Conservation (phyloP, 306 rosid genomes). For the Medicago ruthenica region DNA sequence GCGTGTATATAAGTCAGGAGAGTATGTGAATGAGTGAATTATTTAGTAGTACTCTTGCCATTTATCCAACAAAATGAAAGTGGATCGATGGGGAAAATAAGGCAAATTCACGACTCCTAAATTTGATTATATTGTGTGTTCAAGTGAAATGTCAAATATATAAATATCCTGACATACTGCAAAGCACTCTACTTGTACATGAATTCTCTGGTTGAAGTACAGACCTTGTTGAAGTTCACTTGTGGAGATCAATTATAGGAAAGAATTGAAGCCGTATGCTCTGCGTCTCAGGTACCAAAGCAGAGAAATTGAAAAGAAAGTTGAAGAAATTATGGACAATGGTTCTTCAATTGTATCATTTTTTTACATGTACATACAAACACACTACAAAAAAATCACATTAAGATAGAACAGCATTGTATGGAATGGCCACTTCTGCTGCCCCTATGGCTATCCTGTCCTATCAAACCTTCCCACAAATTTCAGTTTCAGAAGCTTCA, state of each 20-base stretch:
- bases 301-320: neutral
- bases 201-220: neutral
- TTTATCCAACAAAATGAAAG: neutral
- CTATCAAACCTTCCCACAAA: conserved; percentile 23
- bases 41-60: neutral
- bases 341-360: conserved; percentile 18
- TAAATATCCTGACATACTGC: neutral
- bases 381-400: neutral
- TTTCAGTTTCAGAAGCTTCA: conserved; percentile 50
- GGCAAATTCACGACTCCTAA: neutral
- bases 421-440: neutral
- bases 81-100: neutral
- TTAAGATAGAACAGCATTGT: no score
- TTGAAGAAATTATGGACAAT: conserved; percentile 4
- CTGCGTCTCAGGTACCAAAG: neutral
- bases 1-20: no score
- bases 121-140: neutral
- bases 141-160: neutral
- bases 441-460: conserved; percentile 26
- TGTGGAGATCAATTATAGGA: no score
- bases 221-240: neutral
- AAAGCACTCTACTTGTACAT: neutral
- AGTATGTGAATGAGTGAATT: no score
- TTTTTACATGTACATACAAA: conserved; percentile 28
- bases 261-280: no score